These are phyloP conservation scores for Trichosporon faecale DNA, from an alignment of 1,284 basidiomycete species.

Conservation along the genomic window DNA sequence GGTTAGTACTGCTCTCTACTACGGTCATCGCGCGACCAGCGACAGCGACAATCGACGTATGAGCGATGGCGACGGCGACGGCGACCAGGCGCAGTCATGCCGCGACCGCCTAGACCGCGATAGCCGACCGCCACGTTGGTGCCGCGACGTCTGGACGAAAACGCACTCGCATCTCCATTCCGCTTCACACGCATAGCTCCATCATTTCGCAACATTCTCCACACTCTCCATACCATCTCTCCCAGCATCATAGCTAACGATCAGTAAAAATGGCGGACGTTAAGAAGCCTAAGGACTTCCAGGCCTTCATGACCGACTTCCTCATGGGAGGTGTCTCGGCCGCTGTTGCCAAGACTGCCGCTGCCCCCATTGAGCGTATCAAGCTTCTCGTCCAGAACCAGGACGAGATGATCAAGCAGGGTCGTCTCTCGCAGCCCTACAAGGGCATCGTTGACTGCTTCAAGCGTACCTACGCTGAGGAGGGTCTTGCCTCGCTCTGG, in stretches of 20 bases:
- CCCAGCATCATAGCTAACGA: constrained; percentile 1
- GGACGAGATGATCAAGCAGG: constrained; percentile 79
- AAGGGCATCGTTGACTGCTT: constrained; percentile 91
- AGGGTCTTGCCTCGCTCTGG: constrained; percentile 87
- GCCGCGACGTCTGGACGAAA: not conserved
- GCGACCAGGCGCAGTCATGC: too few relatives aligned
- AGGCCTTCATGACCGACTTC: constrained; percentile 53
- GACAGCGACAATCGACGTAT: not conserved
- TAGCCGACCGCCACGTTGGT: not conserved
- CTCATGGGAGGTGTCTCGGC: constrained; percentile 54
- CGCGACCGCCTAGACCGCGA: not conserved
- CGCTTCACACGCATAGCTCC: constrained; percentile 2
- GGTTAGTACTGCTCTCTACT: constrained; percentile 15
- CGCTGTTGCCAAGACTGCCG: constrained; percentile 94
- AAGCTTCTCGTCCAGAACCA: constrained; percentile 97
- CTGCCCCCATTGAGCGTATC: constrained; percentile 98
- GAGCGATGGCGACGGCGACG: not conserved
- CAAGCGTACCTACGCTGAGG: constrained; percentile 78
- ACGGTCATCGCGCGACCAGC: not conserved
- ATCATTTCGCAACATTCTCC: not conserved
- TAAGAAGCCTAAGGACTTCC: constrained; percentile 53
- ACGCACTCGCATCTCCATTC: not conserved
- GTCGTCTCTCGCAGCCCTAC: constrained; percentile 86
- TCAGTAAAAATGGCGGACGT: constrained; percentile 39
- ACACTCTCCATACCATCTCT: not conserved